A percentile compares a stretch with the other conserved stretches of the same genome.
These are phyloP conservation scores for Aspergillus homomorphus DNA, from an alignment of 495 filamentous ascomycete species.

Conservation along the genomic window DNA sequence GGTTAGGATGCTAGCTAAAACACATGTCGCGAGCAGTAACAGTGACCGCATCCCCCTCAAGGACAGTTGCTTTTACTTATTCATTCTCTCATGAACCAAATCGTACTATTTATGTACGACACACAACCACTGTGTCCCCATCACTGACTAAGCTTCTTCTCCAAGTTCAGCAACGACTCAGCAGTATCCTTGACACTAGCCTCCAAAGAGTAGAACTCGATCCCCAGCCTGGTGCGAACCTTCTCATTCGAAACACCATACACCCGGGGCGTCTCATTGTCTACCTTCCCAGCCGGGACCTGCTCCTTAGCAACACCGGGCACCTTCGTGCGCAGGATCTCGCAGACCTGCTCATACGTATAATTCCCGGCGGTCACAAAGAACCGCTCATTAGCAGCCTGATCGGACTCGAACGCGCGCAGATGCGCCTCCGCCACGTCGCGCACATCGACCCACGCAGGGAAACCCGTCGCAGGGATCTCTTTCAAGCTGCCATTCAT, in stretches of 20 bases:
- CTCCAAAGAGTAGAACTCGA: neutral
- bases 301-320: neutral
- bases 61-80: too few species aligned
- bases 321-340: neutral
- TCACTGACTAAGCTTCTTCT: neutral
- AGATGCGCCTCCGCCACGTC: slow-evolving; percentile 45
- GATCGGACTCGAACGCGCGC: slow-evolving; percentile 29
- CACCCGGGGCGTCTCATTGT: neutral
- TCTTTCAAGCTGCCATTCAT: slow-evolving; percentile 28
- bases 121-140: too few species aligned
- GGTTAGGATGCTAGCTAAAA: too few species aligned
- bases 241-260: neutral
- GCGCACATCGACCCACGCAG: slow-evolving; percentile 45
- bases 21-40: too few species aligned
- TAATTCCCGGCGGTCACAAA: neutral
- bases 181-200: neutral
- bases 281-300: neutral
- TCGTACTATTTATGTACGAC: too few species aligned
- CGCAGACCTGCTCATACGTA: neutral
- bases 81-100: too few species aligned
- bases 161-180: neutral
- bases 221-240: neutral
- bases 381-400: slow-evolving; percentile 37
- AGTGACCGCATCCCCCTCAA: too few species aligned
- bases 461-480: slow-evolving; percentile 30